A percentile compares a stretch with the other conserved stretches of the same genome.
Evolutionary conservation across 2,329 filamentous ascomycete species (phyloP).

Genomic region (Sphaceloma murrayae): DNA sequence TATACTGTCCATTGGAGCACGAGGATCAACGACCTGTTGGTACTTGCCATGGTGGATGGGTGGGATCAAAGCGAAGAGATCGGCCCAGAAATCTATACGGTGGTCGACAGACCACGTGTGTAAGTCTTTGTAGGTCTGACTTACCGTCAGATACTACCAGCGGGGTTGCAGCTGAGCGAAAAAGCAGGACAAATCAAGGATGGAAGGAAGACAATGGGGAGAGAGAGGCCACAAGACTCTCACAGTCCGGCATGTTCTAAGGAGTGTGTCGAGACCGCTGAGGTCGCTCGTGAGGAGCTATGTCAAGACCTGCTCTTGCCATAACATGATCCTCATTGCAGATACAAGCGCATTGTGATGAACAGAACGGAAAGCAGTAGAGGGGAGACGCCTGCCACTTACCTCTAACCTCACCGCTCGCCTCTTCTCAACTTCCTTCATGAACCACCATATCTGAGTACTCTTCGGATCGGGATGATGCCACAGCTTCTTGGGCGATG

Average conservation of each 20-base stretch:
- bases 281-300: no score
- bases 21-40: constrained; percentile 54
- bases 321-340: no score
- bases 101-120: constrained; percentile 58
- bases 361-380: neutral
- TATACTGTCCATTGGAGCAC: constrained; percentile 57
- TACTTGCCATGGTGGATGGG: constrained; percentile 53
- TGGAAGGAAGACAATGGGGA: no score
- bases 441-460: constrained; percentile 58
- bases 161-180: constrained; percentile 5
- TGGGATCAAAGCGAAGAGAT: constrained; percentile 50
- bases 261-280: no score
- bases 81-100: constrained; percentile 55
- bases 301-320: no score
- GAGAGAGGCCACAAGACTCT: neutral
- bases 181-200: neutral
- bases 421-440: constrained; percentile 53
- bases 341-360: no score
- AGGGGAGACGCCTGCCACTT: no score
- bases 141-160: constrained; percentile 8
- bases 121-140: constrained; percentile 57
- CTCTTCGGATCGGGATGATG: constrained; percentile 30
- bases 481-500: constrained; percentile 39
- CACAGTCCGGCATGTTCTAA: no score
- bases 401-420: constrained; percentile 51